A percentile compares a stretch with the other conserved stretches of the same genome.
These are phyloP conservation scores for Zostera marina DNA, from an alignment of 116 monocot species.

Conservation along the genomic window DNA sequence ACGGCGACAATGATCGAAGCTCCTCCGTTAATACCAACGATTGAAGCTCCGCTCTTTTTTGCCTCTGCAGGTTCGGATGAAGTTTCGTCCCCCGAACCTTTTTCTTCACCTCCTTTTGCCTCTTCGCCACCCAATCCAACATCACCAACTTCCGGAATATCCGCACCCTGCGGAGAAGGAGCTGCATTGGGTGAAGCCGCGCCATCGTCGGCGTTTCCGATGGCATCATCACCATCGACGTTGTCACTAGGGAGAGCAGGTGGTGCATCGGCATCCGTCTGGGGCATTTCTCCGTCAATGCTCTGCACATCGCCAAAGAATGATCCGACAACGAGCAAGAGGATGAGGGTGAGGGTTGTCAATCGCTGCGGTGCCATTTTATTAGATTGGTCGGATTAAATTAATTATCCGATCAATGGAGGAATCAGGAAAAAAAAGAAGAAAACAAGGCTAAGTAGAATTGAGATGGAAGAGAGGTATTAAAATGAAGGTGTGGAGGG, in stretches of 20 bases:
- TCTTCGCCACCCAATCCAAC: neutral
- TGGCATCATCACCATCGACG: neutral
- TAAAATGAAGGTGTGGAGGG: neutral
- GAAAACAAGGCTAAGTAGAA: too few species aligned
- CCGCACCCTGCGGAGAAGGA: neutral
- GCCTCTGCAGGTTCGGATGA: neutral
- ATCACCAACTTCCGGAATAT: neutral
- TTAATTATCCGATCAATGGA: neutral
- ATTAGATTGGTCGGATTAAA: neutral
- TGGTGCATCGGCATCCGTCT: neutral
- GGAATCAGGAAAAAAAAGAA: neutral
- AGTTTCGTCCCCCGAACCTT: neutral
- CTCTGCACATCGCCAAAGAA: neutral
- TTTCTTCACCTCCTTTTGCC: neutral
- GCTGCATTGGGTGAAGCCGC: neutral
- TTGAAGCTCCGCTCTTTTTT: too few species aligned
- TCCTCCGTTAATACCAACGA: too few species aligned
- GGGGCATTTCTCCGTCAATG: neutral
- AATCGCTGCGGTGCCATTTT: neutral
- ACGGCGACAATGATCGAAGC: too few species aligned
- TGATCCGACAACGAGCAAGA: neutral
- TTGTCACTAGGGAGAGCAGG: neutral
- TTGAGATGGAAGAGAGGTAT: neutral
- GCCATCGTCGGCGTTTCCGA: neutral
- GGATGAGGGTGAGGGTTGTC: neutral